Conservation (phyloP, 2,329 filamentous ascomycete genomes). For the Sporothrix euskadiensis region DNA sequence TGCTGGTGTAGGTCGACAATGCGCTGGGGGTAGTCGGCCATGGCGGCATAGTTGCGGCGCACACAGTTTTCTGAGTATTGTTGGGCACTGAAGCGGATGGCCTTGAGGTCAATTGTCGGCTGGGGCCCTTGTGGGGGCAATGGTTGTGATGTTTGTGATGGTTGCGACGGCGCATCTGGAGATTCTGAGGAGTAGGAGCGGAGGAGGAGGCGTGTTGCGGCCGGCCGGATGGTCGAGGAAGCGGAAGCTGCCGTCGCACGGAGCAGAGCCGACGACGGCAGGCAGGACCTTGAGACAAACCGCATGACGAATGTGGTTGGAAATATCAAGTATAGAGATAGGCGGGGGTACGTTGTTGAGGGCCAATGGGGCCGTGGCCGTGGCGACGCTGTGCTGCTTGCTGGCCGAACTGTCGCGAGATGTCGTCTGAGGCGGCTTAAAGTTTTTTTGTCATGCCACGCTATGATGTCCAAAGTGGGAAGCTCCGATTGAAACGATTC, state of each 20-base stretch:
- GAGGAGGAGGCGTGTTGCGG: slow-evolving; percentile 4
- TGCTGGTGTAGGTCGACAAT: slow-evolving; percentile 59
- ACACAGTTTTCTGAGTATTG: slow-evolving; percentile 81
- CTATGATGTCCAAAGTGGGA: background rate
- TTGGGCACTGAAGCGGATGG: slow-evolving; percentile 82
- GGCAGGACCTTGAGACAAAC: background rate
- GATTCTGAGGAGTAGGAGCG: background rate
- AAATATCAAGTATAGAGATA: too few species aligned
- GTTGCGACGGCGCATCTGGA: background rate
- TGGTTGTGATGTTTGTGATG: background rate
- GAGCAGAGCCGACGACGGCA: background rate
- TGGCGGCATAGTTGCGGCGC: slow-evolving; percentile 74
- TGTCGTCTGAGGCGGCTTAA: slow-evolving; percentile 11
- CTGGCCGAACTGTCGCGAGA: background rate
- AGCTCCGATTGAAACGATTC: background rate
- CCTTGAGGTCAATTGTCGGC: slow-evolving; percentile 77
- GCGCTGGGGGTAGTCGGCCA: slow-evolving; percentile 55
- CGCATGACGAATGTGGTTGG: background rate
- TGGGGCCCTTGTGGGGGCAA: slow-evolving; percentile 67
- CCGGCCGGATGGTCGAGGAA: background rate
- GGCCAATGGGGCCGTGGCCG: background rate
- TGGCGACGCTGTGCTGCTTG: background rate
- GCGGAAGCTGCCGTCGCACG: background rate
- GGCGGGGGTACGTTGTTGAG: background rate
- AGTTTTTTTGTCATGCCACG: slow-evolving; percentile 21